Conservation (phyloP, 306 rosid genomes). For the Acmispon strigosus region DNA sequence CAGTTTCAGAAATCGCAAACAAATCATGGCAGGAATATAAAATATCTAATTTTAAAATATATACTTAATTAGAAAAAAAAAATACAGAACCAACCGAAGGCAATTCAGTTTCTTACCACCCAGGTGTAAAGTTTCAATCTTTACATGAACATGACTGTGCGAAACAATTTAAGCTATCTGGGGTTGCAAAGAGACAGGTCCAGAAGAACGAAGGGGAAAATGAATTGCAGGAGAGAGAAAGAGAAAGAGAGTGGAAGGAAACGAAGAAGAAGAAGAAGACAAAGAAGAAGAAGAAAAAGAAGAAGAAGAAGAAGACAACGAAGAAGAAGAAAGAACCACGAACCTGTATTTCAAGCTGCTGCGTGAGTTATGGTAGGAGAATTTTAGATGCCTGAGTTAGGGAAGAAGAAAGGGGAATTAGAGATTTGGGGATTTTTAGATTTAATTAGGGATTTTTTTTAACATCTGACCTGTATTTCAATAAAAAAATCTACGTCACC, state of each 20-base stretch:
- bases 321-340: no score
- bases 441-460: no score
- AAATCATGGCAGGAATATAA: neutral
- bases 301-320: no score
- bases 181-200: neutral
- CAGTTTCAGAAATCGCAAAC: neutral
- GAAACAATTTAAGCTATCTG: neutral
- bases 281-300: no score
- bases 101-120: slow-evolving; percentile 15
- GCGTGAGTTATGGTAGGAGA: no score
- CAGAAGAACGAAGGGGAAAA: neutral
- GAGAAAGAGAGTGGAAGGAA: slow-evolving; percentile 1
- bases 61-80: neutral
- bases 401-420: no score
- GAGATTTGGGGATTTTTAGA: no score
- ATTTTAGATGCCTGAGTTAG: no score
- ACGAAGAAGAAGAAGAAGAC: no score
- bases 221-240: neutral
- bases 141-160: neutral
- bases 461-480: no score
- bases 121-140: slow-evolving; percentile 15
- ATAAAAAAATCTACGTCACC: no score
- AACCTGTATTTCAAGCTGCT: no score
- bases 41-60: neutral
- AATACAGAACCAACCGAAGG: neutral